Percentiles rank a stretch among this genome's conserved stretches.
Evolutionary conservation across 139 green algal species (phyloP).

Genomic region (Tetratostichococcus sp.): DNA sequence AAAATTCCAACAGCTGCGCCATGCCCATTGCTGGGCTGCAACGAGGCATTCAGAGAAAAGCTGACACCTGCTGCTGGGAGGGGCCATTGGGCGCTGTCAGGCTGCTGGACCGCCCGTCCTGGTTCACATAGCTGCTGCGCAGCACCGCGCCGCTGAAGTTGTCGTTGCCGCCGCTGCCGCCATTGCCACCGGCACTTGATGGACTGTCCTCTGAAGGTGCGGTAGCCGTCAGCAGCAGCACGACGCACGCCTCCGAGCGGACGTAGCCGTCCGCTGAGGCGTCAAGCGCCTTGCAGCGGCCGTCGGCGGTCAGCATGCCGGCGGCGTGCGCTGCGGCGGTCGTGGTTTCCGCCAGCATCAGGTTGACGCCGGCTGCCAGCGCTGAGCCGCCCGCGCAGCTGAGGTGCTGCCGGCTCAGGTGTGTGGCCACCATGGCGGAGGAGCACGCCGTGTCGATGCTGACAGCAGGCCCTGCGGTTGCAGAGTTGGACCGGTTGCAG

Average conservation of each 20-base stretch:
- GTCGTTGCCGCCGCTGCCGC: background rate
- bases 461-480: slow-evolving; percentile 25
- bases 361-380: slow-evolving; percentile 47
- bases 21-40: too few species aligned
- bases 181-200: background rate
- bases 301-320: slow-evolving; percentile 62
- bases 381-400: background rate
- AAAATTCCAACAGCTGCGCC: too few species aligned
- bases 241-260: slow-evolving; percentile 51
- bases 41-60: too few species aligned
- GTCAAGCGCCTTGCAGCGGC: slow-evolving; percentile 67
- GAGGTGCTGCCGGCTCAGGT: slow-evolving; percentile 27
- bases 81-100: slow-evolving; percentile 87
- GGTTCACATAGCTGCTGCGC: slow-evolving; percentile 32
- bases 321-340: slow-evolving; percentile 28
- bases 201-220: background rate
- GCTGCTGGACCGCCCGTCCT: slow-evolving; percentile 72
- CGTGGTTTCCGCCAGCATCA: slow-evolving; percentile 38
- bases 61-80: slow-evolving; percentile 59
- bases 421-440: slow-evolving; percentile 43
- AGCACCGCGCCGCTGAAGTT: background rate
- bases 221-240: slow-evolving; percentile 20
- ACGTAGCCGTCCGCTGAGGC: slow-evolving; percentile 76
- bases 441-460: slow-evolving; percentile 60
- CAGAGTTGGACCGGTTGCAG: too few species aligned